phyloP scores from a whole-genome alignment of 208 protist species.

The Leishmania lainsoni region DNA sequence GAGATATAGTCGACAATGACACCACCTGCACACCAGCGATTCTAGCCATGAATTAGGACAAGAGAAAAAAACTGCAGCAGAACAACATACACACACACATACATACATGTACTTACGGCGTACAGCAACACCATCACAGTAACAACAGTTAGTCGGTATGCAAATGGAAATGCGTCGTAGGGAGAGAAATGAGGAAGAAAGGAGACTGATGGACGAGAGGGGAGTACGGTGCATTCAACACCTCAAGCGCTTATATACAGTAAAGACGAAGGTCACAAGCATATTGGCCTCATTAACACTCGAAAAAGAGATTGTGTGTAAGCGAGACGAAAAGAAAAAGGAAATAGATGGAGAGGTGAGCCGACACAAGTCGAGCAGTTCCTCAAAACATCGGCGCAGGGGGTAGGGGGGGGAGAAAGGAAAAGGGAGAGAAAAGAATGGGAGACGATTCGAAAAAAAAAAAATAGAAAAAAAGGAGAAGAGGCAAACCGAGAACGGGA shows the following conservation, averaged over 20 bases:
- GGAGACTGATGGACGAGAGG: background rate
- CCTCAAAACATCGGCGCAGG: background rate
- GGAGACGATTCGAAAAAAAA: background rate
- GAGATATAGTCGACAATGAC: background rate
- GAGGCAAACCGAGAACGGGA: background rate
- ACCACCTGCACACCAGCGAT: background rate
- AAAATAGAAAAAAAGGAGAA: background rate
- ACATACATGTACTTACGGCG: too few species aligned
- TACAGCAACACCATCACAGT: too few species aligned
- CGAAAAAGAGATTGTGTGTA: background rate
- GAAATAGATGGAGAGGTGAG: background rate
- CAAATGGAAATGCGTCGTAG: too few species aligned
- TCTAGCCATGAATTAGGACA: background rate
- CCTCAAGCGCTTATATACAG: background rate
- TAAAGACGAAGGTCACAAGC: background rate
- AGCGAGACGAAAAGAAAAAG: background rate
- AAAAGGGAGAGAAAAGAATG: background rate
- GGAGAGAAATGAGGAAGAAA: background rate
- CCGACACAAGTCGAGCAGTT: background rate
- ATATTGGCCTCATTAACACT: background rate
- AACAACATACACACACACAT: background rate
- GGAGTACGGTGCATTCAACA: background rate
- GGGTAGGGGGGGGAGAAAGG: too few species aligned
- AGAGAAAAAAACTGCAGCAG: background rate
- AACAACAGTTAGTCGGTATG: too few species aligned